phyloP scores from a whole-genome alignment of 768 basidiomycete species.

The Rhizopogon sp. region DNA sequence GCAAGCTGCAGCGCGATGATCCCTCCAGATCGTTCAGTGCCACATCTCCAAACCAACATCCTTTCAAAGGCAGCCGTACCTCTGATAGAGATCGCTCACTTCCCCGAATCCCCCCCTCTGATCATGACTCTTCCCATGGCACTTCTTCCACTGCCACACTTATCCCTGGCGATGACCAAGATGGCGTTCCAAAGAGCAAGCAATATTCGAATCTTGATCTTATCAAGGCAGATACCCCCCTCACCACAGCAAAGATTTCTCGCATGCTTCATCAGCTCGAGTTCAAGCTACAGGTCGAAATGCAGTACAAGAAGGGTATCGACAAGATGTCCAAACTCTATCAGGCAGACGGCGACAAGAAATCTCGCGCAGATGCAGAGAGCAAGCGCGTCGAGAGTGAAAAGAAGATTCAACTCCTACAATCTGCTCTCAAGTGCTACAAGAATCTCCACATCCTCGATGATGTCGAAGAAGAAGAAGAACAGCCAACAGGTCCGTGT shows the following conservation, averaged over 20 bases:
- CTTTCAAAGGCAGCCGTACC: constrained; percentile 12
- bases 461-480: constrained; percentile 74
- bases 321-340: constrained; percentile 99
- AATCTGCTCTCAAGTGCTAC: constrained; percentile 90
- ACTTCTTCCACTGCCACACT: constrained; percentile 36
- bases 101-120: constrained; percentile 49
- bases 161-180: constrained; percentile 30
- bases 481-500: constrained; percentile 55
- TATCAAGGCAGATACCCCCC: constrained; percentile 95
- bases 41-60: constrained; percentile 22
- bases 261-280: constrained; percentile 98
- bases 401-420: constrained; percentile 91
- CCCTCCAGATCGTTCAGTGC: constrained; percentile 45
- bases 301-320: constrained; percentile 96
- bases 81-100: constrained; percentile 29
- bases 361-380: constrained; percentile 88
- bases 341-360: constrained; percentile 96
- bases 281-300: constrained; percentile 98
- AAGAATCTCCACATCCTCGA: constrained; percentile 94
- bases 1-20: constrained; percentile 61
- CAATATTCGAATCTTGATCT: constrained; percentile 86
- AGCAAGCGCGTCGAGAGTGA: constrained; percentile 93
- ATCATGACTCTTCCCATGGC: constrained; percentile 30
- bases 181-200: constrained; percentile 45
- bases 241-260: constrained; percentile 94